phyloP scores from a whole-genome alignment of 2,329 filamentous ascomycete species.

The Cryphonectria naterciae region DNA sequence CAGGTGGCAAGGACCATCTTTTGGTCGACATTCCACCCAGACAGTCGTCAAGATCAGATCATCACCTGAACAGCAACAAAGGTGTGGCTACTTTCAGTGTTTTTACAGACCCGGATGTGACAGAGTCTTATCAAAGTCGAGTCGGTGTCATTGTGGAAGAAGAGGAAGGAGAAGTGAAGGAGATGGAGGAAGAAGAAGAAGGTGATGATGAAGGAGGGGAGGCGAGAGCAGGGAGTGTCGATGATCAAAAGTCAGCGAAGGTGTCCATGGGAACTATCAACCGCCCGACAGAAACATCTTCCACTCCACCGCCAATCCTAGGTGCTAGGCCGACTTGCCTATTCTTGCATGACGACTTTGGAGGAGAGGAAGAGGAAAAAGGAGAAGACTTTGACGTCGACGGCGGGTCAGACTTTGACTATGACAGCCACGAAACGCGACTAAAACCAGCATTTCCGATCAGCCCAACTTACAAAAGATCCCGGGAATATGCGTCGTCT shows the following conservation, averaged over 20 bases:
- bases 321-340: constrained; percentile 12
- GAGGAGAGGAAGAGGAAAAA: constrained; percentile 11
- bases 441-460: background rate
- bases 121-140: background rate
- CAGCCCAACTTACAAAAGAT: background rate
- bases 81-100: background rate
- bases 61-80: background rate
- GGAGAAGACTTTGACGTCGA: constrained; percentile 7
- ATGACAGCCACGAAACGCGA: constrained; percentile 11
- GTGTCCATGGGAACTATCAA: background rate
- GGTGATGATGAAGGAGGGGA: background rate
- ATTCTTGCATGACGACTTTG: constrained; percentile 20
- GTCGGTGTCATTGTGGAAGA: constrained; percentile 14
- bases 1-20: background rate
- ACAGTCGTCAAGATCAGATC: constrained; percentile 20
- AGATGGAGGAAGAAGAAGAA: background rate
- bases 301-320: constrained; percentile 22
- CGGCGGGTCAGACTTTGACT: background rate
- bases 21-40: constrained; percentile 13
- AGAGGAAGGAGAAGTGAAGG: background rate
- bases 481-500: background rate
- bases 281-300: constrained; percentile 8
- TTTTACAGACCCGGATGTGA: background rate
- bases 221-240: background rate
- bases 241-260: background rate